phyloP scores from a whole-genome alignment of 805 yeast species.

The Suhomyces vadensis region DNA sequence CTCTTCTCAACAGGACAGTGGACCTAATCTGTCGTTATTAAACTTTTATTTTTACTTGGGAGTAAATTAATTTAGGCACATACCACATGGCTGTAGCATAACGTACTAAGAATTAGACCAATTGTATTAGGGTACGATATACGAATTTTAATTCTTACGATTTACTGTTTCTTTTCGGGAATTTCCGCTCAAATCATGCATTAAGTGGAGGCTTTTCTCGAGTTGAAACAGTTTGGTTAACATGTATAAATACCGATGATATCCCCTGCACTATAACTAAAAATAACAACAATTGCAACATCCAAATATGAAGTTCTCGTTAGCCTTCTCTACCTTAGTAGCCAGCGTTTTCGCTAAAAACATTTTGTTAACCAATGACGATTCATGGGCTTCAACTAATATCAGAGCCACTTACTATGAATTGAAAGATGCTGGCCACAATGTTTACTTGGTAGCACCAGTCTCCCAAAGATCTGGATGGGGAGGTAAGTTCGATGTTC shows the following conservation, averaged over 20 bases:
- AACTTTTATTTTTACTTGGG: too few species aligned
- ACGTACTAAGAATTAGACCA: too few species aligned
- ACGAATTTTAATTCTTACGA: too few species aligned
- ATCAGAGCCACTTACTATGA: conserved; percentile 26
- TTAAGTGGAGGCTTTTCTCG: too few species aligned
- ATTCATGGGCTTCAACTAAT: conserved; percentile 22
- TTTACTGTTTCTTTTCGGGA: too few species aligned
- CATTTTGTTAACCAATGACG: conserved; percentile 24
- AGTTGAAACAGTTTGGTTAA: too few species aligned
- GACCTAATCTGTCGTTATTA: too few species aligned
- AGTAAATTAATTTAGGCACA: too few species aligned
- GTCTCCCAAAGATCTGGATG: conserved; percentile 52
- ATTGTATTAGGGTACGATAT: too few species aligned
- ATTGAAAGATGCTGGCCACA: conserved; percentile 46
- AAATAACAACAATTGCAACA: neutral
- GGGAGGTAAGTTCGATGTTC: conserved; percentile 54
- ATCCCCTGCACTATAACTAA: neutral
- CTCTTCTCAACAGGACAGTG: too few species aligned
- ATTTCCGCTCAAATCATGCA: too few species aligned
- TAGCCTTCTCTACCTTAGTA: conserved; percentile 11
- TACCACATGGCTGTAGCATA: too few species aligned
- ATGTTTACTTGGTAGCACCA: conserved; percentile 53
- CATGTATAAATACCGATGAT: neutral
- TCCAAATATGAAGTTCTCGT: conserved; percentile 13
- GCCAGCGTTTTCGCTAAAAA: conserved; percentile 18